Conservation (phyloP, 371 early-diverging fungal genomes). For the Circinella minor region DNA sequence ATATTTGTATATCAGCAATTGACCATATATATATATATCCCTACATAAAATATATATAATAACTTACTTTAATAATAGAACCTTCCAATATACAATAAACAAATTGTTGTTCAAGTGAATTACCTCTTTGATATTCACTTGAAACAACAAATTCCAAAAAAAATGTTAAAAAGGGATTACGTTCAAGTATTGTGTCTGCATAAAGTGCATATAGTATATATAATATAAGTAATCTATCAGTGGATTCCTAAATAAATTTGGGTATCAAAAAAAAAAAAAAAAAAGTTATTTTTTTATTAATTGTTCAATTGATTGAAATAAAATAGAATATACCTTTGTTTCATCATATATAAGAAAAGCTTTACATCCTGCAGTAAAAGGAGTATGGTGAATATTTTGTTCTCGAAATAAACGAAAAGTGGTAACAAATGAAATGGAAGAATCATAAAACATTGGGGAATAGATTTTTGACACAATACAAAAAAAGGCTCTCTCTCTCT, state of each 20-base stretch:
- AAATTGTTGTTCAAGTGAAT: conserved; percentile 36
- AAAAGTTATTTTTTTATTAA: too few relatives aligned
- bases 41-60: too few relatives aligned
- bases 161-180: conserved; percentile 51
- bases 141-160: conserved; percentile 43
- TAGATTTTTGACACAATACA: too few relatives aligned
- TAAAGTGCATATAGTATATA: conserved; percentile 46
- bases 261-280: too few relatives aligned
- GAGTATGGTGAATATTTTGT: conserved; percentile 11
- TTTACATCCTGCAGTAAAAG: conserved; percentile 22
- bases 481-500: background rate
- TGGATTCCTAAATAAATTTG: conserved; percentile 15
- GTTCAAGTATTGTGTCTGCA: conserved; percentile 29
- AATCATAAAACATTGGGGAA: background rate
- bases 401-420: conserved; percentile 17
- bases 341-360: conserved; percentile 23
- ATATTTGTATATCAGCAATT: too few relatives aligned
- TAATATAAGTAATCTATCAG: conserved; percentile 34
- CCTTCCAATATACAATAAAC: conserved; percentile 45
- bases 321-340: conserved; percentile 24
- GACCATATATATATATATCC: too few relatives aligned
- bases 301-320: background rate
- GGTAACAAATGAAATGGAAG: conserved; percentile 19
- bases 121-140: conserved; percentile 13
- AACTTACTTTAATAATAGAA: conserved; percentile 27